A percentile compares a stretch with the other conserved stretches of the same genome.
Evolutionary conservation across 345 rosid genomes (phyloP).

Genomic region (Acer negundo): DNA sequence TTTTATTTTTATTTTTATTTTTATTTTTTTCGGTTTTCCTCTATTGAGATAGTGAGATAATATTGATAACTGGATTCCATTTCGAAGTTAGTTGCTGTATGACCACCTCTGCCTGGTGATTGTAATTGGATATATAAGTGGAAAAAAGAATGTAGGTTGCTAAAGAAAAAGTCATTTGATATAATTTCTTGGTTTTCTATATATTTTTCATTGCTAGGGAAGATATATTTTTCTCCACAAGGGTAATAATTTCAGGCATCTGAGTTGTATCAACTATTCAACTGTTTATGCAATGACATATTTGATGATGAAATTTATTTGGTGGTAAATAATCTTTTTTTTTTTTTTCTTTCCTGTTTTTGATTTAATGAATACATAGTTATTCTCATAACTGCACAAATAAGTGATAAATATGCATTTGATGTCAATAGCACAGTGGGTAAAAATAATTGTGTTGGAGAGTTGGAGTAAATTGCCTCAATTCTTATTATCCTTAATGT

Average conservation of each 20-base stretch:
- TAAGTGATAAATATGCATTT: not conserved
- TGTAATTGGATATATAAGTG: not conserved
- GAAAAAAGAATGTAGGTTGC: not conserved
- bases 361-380: not conserved
- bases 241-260: constrained; percentile 6
- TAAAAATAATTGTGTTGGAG: not conserved
- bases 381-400: not conserved
- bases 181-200: not conserved
- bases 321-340: not conserved
- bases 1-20: not conserved
- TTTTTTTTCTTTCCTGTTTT: not conserved
- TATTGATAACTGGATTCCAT: not conserved
- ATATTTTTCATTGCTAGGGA: not conserved
- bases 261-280: not conserved
- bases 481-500: not conserved
- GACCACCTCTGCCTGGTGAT: not conserved
- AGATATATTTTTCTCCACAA: not conserved
- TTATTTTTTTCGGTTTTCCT: not conserved
- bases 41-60: not conserved
- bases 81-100: not conserved
- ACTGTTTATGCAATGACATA: not conserved
- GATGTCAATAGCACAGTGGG: not conserved
- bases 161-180: not conserved
- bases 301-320: not conserved
- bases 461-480: not conserved